phyloP scores from a whole-genome alignment of 1,139 yeast genomes.

The Blastobotrys illinoisensis region DNA sequence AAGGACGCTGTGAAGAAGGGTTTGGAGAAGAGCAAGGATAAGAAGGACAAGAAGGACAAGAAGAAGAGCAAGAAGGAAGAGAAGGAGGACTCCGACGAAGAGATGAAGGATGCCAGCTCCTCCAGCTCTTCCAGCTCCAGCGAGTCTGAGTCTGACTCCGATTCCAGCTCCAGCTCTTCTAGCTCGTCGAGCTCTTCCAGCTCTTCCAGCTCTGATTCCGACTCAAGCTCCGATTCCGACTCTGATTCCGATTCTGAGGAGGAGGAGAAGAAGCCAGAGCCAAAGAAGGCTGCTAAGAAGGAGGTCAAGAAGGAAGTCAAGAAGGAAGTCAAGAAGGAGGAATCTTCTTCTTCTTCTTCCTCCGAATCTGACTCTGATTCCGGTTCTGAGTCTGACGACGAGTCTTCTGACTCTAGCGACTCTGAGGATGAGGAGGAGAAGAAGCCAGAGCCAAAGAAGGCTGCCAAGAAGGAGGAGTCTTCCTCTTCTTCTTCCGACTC shows the following conservation, averaged over 20 bases:
- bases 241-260: no score
- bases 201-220: conserved; percentile 23
- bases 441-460: conserved; percentile 22
- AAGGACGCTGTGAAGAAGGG: conserved; percentile 23
- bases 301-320: no score
- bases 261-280: conserved; percentile 11
- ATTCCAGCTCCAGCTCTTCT: conserved; percentile 23
- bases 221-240: conserved; percentile 31
- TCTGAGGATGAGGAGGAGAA: conserved; percentile 23
- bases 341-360: conserved; percentile 28
- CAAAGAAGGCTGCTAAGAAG: conserved; percentile 20
- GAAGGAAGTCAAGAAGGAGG: conserved; percentile 20
- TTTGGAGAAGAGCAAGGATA: conserved; percentile 10
- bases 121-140: conserved; percentile 15
- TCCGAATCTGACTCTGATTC: conserved; percentile 27
- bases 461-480: conserved; percentile 31
- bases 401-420: conserved; percentile 21
- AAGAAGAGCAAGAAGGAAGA: conserved; percentile 26
- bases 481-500: conserved; percentile 23
- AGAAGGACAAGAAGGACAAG: conserved; percentile 20
- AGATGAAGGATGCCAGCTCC: conserved; percentile 21
- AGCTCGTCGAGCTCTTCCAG: conserved; percentile 30
- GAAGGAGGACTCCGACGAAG: conserved; percentile 20
- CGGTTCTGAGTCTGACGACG: conserved; percentile 31
- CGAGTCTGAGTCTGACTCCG: conserved; percentile 23